These are phyloP conservation scores for Tuber indicum DNA, from an alignment of 495 filamentous ascomycete species.

Conservation along the genomic window DNA sequence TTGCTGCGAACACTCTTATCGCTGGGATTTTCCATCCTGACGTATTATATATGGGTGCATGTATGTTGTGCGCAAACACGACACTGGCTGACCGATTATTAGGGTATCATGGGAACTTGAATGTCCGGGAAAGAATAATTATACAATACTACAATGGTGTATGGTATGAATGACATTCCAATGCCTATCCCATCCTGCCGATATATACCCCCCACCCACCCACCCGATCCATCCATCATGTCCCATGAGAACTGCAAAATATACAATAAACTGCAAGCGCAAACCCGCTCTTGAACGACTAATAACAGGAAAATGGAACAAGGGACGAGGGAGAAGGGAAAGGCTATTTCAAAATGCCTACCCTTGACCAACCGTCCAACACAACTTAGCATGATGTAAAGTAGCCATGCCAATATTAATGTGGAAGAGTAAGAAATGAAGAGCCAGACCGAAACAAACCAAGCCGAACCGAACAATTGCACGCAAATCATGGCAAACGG, in stretches of 20 bases:
- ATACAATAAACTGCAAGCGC: neutral
- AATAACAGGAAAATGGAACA: neutral
- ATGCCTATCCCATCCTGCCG: neutral
- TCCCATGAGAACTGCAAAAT: neutral
- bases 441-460: constrained; percentile 1
- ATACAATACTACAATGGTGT: neutral
- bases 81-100: neutral
- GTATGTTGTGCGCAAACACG: too few species aligned
- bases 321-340: neutral
- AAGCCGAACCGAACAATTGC: constrained; percentile 7
- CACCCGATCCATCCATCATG: neutral
- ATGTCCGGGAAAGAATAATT: neutral
- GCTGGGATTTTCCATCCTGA: too few species aligned
- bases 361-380: neutral
- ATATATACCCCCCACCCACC: neutral
- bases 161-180: neutral
- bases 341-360: neutral
- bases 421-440: constrained; percentile 13
- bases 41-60: too few species aligned
- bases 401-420: constrained; percentile 11
- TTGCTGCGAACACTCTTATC: too few species aligned
- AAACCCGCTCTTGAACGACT: neutral
- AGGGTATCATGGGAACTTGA: neutral
- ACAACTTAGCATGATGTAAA: constrained; percentile 2
- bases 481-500: neutral